Conservation (phyloP, 805 yeast genomes). For the Nakazawaea sp. region DNA sequence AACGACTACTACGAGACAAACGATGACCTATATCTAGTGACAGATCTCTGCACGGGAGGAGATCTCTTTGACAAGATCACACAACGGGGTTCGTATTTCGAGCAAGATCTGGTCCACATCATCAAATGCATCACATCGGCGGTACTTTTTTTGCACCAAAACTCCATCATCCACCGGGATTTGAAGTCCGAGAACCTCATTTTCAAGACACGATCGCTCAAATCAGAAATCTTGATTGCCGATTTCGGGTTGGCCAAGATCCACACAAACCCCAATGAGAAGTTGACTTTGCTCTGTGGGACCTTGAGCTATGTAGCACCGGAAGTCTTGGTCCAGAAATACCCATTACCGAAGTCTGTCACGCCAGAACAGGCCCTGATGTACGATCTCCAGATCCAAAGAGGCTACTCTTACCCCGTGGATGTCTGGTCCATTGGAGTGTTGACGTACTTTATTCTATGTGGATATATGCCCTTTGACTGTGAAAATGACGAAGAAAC, state of each 20-base stretch:
- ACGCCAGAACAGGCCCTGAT: not conserved
- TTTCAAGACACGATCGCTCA: constrained; percentile 42
- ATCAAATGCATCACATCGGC: constrained; percentile 51
- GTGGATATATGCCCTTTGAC: constrained; percentile 83
- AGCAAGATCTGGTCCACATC: constrained; percentile 54
- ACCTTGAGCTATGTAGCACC: constrained; percentile 89
- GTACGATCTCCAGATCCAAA: constrained; percentile 26
- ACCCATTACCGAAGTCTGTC: constrained; percentile 1
- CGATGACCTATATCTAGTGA: constrained; percentile 50
- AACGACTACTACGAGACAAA: constrained; percentile 49
- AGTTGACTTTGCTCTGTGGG: constrained; percentile 76
- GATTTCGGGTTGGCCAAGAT: constrained; percentile 73
- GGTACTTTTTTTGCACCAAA: constrained; percentile 79
- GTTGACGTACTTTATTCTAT: constrained; percentile 65
- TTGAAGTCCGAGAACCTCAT: constrained; percentile 88
- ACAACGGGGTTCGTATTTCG: constrained; percentile 51
- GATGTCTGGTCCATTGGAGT: constrained; percentile 86
- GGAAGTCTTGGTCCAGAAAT: constrained; percentile 41
- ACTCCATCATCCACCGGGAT: constrained; percentile 90
- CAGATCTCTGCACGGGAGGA: constrained; percentile 70
- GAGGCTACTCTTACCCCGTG: constrained; percentile 61
- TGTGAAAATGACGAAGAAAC: constrained; percentile 89
- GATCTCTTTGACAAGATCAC: constrained; percentile 71
- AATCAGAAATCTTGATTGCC: constrained; percentile 77
- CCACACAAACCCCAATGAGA: constrained; percentile 65